A percentile compares a stretch with the other conserved stretches of the same genome.
phyloP scores from a whole-genome alignment of 176 grass and related monocot species.

The Avena sativa region DNA sequence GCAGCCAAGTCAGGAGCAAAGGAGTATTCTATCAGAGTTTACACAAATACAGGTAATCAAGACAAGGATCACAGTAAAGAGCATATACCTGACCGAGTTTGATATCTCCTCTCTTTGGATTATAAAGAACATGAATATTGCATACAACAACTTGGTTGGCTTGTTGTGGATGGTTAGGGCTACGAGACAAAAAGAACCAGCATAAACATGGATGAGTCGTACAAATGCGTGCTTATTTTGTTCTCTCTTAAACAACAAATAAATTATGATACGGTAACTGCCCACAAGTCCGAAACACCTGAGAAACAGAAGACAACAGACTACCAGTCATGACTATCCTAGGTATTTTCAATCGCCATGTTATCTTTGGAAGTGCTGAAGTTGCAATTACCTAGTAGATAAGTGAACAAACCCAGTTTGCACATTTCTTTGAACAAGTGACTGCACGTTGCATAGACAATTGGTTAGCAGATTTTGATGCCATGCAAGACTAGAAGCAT shows the following conservation, averaged over 20 bases:
- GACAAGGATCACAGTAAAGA: conserved; percentile 24
- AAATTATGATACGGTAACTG: conserved; percentile 9
- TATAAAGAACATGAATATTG: conserved; percentile 95
- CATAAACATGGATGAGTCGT: conserved; percentile 36
- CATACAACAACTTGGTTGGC: conserved; percentile 76
- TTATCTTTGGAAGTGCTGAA: conserved; percentile 27
- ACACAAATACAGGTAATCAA: conserved; percentile 18
- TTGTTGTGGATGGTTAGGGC: conserved; percentile 49
- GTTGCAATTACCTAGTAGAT: conserved; percentile 60
- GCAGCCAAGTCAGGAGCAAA: conserved; percentile 17
- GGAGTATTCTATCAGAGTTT: not conserved
- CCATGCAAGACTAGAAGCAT: conserved; percentile 31
- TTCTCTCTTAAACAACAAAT: conserved; percentile 13
- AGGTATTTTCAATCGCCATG: not conserved
- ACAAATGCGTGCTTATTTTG: conserved; percentile 34
- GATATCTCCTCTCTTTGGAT: conserved; percentile 95
- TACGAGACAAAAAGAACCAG: conserved; percentile 40
- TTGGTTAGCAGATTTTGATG: conserved; percentile 37
- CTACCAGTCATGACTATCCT: not conserved
- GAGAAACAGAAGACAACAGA: conserved; percentile 32
- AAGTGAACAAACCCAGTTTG: conserved; percentile 57
- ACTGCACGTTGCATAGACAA: conserved; percentile 57
- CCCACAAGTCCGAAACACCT: not conserved
- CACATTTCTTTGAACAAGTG: conserved; percentile 41
- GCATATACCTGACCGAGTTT: conserved; percentile 88